Evolutionary conservation across 257 asterid genomes (phyloP), one percentile per base, ranked within the genome.

Genomic region (Nyctanthes arbortristis): DNA sequence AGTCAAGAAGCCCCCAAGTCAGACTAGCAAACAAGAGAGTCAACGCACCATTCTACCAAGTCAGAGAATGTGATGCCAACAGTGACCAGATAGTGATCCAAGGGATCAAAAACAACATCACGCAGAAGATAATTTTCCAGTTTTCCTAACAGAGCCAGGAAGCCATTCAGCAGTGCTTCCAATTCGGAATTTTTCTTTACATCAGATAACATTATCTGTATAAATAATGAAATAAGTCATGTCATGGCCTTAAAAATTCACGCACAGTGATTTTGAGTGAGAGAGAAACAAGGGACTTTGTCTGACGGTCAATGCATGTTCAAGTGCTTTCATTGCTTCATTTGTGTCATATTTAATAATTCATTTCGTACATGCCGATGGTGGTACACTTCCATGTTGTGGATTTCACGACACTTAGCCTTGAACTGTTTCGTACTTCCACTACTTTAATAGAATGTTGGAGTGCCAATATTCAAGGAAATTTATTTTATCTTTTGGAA

Each of bases 281-380:
- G 24, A 40, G 49, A 40, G 1, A 43, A 22, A 43, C 0, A 22
- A 52, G 59, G 24, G 20, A 27, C 57, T 52, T 16, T 52, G 20
- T 52, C 5, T 18, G 59, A 52, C 1, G n/a, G 59, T 52, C n/a
- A 8, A 24, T 22, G 30, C 24, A 13, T 52, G 59, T 52, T 20
- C 12, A 25, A 32, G 47, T 45, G 16, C 25, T 4, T 25, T 36
- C 43, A n/a, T 32, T 71, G 55, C 62, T 54, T 39, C 57, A 37
- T 47, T 32, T 63, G n/a, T 32, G 24, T 75, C 43, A 40, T 39
- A 43, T 62, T 52, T 54, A 24, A 20, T 65, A 13, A 73, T 43
- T 73, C 22, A 24, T 24, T 13, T 67, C 57, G 36, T 67, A 66
- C 55, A 20, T 60, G 20, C 31, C 62, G 34, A 45, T 39, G 31